Conservation (phyloP, 352 stramenopile species). For the Pythium utonaiense region DNA sequence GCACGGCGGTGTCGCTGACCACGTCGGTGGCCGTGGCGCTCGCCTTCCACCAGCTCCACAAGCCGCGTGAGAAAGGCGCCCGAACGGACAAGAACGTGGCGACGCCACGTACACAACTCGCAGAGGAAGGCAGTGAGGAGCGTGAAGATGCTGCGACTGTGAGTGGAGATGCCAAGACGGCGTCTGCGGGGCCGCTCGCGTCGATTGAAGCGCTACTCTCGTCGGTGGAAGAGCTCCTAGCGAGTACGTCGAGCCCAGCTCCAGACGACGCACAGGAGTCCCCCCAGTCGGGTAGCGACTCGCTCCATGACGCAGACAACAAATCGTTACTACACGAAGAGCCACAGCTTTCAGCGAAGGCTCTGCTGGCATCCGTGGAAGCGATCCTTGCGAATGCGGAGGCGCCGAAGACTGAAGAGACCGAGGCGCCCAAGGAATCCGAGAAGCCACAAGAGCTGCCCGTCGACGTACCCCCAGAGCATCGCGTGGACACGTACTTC, state of each 20-base stretch:
- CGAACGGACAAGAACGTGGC: neutral
- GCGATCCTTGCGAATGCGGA: neutral
- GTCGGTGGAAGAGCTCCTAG: neutral
- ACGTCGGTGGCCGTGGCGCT: slow-evolving; percentile 32
- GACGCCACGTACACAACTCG: neutral
- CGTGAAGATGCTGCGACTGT: neutral
- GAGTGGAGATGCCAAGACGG: neutral
- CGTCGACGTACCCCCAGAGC: slow-evolving; percentile 28
- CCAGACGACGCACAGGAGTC: neutral
- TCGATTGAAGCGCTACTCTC: neutral
- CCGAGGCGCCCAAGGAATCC: no score
- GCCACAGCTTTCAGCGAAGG: neutral
- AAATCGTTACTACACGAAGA: neutral
- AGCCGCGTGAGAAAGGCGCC: neutral
- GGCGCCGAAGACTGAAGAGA: neutral
- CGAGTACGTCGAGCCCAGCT: neutral
- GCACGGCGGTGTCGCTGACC: slow-evolving; percentile 31
- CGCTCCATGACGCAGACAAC: neutral
- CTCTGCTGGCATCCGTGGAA: neutral
- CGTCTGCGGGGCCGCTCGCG: neutral
- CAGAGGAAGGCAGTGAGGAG: neutral
- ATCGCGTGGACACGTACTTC: slow-evolving; percentile 56
- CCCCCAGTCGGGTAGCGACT: neutral
- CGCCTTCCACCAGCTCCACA: slow-evolving; percentile 19
- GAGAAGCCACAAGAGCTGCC: no score